Conservation (phyloP, 768 basidiomycete genomes). For the Holtermannia corniformis region DNA sequence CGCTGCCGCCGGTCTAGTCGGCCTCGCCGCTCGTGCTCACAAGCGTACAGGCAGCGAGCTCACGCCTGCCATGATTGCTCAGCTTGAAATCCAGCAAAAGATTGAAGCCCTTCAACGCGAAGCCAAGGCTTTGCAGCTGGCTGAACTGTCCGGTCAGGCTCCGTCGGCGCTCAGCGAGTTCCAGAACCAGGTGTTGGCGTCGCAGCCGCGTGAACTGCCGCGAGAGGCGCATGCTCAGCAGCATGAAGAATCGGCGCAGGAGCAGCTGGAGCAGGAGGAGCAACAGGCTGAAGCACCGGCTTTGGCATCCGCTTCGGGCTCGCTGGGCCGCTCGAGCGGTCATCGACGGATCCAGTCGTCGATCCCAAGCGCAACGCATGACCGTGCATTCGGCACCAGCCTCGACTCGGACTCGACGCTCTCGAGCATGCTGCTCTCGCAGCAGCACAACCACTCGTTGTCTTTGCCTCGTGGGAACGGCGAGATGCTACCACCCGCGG, state of each 20-base stretch:
- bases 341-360: slow-evolving; percentile 32
- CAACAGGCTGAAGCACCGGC: neutral
- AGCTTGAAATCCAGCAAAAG: slow-evolving; percentile 44
- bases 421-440: neutral
- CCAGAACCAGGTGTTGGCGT: neutral
- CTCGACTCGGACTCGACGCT: neutral
- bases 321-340: neutral
- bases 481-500: slow-evolving; percentile 36
- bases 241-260: neutral
- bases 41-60: slow-evolving; percentile 54
- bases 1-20: slow-evolving; percentile 37
- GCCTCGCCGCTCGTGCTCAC: slow-evolving; percentile 40
- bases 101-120: slow-evolving; percentile 42
- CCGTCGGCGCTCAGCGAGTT: slow-evolving; percentile 17
- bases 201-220: neutral
- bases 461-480: slow-evolving; percentile 5
- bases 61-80: slow-evolving; percentile 67
- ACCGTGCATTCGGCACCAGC: neutral
- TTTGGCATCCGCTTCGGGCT: too few relatives aligned
- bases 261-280: neutral
- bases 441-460: neutral
- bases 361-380: slow-evolving; percentile 16
- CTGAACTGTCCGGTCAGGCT: slow-evolving; percentile 18
- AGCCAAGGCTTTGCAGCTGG: slow-evolving; percentile 38
- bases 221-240: neutral